phyloP scores from a whole-genome alignment of 345 rosid species.

The Carallia brachiata region DNA sequence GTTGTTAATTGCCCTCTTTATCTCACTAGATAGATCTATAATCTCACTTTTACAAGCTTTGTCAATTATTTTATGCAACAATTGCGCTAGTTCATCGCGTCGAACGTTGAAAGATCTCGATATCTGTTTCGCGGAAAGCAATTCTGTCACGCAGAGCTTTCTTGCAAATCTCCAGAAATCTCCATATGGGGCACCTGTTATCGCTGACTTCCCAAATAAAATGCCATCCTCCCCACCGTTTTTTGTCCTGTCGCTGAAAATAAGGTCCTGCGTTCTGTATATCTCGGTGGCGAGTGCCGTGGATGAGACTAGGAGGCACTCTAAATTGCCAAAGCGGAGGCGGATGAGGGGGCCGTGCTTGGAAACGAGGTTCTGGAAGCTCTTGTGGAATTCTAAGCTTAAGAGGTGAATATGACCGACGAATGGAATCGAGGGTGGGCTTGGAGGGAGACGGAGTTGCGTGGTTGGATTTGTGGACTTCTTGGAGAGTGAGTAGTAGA shows the following conservation, averaged over 20 bases:
- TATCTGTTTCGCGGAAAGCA: slow-evolving; percentile 32
- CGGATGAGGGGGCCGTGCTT: too few species aligned
- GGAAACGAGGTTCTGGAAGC: slow-evolving; percentile 14
- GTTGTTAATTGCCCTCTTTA: slow-evolving; percentile 36
- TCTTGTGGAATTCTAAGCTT: slow-evolving; percentile 21
- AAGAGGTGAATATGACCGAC: slow-evolving; percentile 50
- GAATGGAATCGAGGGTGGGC: slow-evolving; percentile 41
- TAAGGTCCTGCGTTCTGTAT: slow-evolving; percentile 19
- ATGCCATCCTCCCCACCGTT: slow-evolving; percentile 14
- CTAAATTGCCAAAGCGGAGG: too few species aligned
- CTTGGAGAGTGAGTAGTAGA: slow-evolving; percentile 8
- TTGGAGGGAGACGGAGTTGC: slow-evolving; percentile 36
- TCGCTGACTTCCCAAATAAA: slow-evolving; percentile 25
- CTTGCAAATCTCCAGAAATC: slow-evolving; percentile 35
- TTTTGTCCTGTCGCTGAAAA: slow-evolving; percentile 16
- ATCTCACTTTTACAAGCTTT: slow-evolving; percentile 25
- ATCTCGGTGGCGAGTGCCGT: too few species aligned
- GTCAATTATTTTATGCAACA: slow-evolving; percentile 23
- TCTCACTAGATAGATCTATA: slow-evolving; percentile 33
- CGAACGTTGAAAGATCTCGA: slow-evolving; percentile 26
- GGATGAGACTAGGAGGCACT: too few species aligned
- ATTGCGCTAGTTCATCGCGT: slow-evolving; percentile 25
- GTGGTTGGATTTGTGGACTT: slow-evolving; percentile 9
- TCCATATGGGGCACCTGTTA: slow-evolving; percentile 36
- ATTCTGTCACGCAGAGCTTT: slow-evolving; percentile 36